Conservation (phyloP, 495 filamentous ascomycete species). For the Neurospora sp. region DNA sequence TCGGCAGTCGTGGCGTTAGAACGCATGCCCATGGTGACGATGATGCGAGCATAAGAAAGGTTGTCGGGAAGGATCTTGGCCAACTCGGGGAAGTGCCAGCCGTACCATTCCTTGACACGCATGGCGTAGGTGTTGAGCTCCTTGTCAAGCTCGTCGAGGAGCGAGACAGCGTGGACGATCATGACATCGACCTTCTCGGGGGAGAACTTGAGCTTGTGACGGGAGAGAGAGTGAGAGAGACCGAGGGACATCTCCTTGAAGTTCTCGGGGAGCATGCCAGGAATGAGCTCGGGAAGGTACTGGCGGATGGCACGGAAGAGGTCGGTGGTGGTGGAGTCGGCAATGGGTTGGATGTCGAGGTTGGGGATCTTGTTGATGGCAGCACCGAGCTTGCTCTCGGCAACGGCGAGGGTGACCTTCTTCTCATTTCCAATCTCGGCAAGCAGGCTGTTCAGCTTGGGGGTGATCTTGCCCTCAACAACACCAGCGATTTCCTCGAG, state of each 20-base stretch:
- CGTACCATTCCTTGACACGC: constrained; percentile 99
- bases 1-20: constrained; percentile 63
- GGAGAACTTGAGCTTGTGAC: constrained; percentile 97
- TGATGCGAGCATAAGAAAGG: constrained; percentile 80
- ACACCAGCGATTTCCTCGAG: constrained; percentile 81
- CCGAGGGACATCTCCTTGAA: constrained; percentile 89
- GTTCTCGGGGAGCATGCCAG: constrained; percentile 73
- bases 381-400: constrained; percentile 86
- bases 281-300: constrained; percentile 82
- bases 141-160: constrained; percentile 95
- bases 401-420: constrained; percentile 90
- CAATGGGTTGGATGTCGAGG: constrained; percentile 71
- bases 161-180: constrained; percentile 93
- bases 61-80: constrained; percentile 97
- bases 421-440: constrained; percentile 94
- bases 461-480: constrained; percentile 92
- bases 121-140: constrained; percentile 98
- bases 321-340: constrained; percentile 77
- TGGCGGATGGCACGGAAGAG: constrained; percentile 89
- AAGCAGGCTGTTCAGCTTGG: constrained; percentile 70
- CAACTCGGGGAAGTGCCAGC: constrained; percentile 99
- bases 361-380: constrained; percentile 88
- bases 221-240: constrained; percentile 93
- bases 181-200: constrained; percentile 99
- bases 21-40: constrained; percentile 81